Base-by-base conservation (phyloP, 2,329 filamentous ascomycete genomes). In the Talaromyces sp. region DNA sequence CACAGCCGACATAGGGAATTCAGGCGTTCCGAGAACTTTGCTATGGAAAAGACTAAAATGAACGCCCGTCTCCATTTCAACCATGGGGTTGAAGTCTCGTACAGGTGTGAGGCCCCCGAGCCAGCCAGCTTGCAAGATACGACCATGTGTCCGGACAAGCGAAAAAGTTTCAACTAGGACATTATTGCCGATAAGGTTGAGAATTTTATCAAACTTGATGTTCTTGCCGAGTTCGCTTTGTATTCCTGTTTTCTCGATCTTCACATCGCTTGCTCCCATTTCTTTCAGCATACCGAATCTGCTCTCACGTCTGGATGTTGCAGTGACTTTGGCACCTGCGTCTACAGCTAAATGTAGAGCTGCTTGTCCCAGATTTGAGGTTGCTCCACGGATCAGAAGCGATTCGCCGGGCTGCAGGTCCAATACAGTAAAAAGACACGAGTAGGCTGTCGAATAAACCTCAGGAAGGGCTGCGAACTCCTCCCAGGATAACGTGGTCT, bases 71-170 rank as follows among this genome's bases (percentile, higher is more conserved):
- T 75, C 73, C 79, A 82, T 82, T 69, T 82, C 73, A 7, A 81
- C 52, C 67, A 82, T 73, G 2, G 79, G 80, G 65, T 81, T 81
- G 69, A 82, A 95, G 77, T 78, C 76, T 8, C 79, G 13, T 22
- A 48, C 22, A 8, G 47, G 47, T 6, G 47, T 22, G 4, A 48
- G 47, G 3, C 47, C 47, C 4, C 47, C 47, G 13, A 48, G 47
- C 47, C 22, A 48, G 22, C 47, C 47, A 16, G 47, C 47, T 27
- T 48, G 47, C 22, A 48, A 16, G 47, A 48, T 48, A 27, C 22
- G 47, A 48, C 47, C 22, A 16, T 48, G 47, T 3, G 13, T 48
- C 13, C 47, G 47, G 13, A 48, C 47, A 27, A 48, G 47, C 2
- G 22, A 48, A 27, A 27, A 27, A 5, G 47, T 27, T 4, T 48